Evolutionary conservation across 2,329 filamentous ascomycete genomes (phyloP).

Genomic region (Aspergillus transmontanensis): DNA sequence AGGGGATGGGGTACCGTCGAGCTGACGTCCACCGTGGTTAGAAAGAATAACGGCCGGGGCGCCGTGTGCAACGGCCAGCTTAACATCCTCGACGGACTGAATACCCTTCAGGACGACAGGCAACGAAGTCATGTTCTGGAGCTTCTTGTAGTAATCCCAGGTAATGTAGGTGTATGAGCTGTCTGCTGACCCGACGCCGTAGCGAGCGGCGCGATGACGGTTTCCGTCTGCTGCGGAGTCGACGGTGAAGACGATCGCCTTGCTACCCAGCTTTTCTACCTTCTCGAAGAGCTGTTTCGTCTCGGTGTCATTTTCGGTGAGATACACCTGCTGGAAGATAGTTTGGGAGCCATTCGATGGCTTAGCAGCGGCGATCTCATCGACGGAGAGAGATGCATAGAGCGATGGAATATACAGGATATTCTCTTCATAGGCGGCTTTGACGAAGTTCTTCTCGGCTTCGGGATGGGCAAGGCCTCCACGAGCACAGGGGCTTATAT

Average conservation of each 20-base stretch:
- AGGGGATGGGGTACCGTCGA: constrained; percentile 51
- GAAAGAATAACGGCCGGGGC: constrained; percentile 53
- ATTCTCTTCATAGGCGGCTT: constrained; percentile 7
- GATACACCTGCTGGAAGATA: constrained; percentile 15
- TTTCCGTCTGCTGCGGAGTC: constrained; percentile 90
- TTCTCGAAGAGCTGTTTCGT: constrained; percentile 10
- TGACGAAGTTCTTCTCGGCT: constrained; percentile 11
- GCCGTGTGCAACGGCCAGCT: constrained; percentile 17
- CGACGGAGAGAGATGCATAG: constrained; percentile 9
- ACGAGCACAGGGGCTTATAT: constrained; percentile 13
- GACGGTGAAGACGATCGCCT: constrained; percentile 82
- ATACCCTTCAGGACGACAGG: constrained; percentile 22
- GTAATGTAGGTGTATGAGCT: constrained; percentile 9
- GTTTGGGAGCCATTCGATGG: constrained; percentile 8
- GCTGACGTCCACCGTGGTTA: constrained; percentile 58
- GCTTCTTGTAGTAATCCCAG: constrained; percentile 12
- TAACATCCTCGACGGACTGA: constrained; percentile 21
- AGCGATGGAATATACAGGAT: constrained; percentile 14
- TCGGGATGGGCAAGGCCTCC: constrained; percentile 8
- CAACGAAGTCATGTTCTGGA: constrained; percentile 7
- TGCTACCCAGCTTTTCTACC: constrained; percentile 72
- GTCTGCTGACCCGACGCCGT: constrained; percentile 7
- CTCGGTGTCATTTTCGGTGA: constrained; percentile 11
- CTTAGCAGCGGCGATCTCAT: constrained; percentile 16
- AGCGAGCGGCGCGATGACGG: constrained; percentile 43